phyloP scores from a whole-genome alignment of 148 eudicot species.

The Oxyria digyna region DNA sequence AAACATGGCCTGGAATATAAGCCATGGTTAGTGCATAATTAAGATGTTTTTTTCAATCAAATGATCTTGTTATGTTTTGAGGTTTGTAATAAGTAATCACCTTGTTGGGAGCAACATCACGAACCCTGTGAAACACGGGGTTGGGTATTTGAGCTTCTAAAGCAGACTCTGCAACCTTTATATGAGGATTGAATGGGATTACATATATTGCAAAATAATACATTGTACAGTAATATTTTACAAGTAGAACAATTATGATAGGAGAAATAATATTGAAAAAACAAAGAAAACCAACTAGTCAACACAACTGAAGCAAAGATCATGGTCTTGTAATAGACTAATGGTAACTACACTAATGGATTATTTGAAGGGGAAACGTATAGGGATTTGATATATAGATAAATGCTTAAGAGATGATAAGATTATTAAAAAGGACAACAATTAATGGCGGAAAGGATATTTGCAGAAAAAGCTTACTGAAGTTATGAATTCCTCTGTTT shows the following conservation, averaged over 20 bases:
- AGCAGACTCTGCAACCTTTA: constrained; percentile 75
- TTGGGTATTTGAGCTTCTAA: constrained; percentile 46
- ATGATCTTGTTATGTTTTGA: not conserved
- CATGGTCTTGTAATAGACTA: too few species aligned
- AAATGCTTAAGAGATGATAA: not conserved
- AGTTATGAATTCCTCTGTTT: constrained; percentile 48
- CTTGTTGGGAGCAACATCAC: constrained; percentile 99
- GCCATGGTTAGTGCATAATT: not conserved
- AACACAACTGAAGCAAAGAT: too few species aligned
- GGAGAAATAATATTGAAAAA: too few species aligned
- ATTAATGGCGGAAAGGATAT: not conserved
- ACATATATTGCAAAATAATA: not conserved
- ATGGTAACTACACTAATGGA: not conserved
- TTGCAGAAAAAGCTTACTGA: constrained; percentile 36
- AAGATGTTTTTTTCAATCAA: not conserved
- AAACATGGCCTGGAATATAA: constrained; percentile 71
- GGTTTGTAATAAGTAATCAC: constrained; percentile 17
- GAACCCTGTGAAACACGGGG: constrained; percentile 73
- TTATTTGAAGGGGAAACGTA: not conserved
- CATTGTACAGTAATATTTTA: not conserved
- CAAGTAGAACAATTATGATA: too few species aligned
- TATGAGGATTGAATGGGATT: not conserved
- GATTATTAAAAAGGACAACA: not conserved
- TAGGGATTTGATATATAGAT: not conserved
- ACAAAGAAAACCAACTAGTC: too few species aligned